phyloP scores from a whole-genome alignment of 225 moss, liverwort and hornwort genomes.

The Rhytidiadelphus loreus region DNA sequence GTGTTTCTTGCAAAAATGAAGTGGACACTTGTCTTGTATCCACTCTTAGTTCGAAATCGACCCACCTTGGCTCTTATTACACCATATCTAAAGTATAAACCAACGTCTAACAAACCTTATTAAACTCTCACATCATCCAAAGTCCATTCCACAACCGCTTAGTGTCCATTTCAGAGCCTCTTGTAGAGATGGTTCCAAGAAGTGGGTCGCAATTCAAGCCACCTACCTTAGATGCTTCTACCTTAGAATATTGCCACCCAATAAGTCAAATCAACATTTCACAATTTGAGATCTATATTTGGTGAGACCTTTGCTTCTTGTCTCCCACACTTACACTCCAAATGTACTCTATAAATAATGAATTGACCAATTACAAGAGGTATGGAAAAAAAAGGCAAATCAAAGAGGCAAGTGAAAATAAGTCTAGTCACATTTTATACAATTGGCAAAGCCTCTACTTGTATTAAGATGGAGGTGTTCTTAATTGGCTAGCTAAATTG shows the following conservation, averaged over 20 bases:
- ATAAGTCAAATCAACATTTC: background rate
- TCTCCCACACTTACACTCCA: rapidly evolving
- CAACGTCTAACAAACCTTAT: too few species aligned
- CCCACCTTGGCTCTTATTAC: too few species aligned
- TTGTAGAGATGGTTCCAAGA: too few species aligned
- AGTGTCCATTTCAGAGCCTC: too few species aligned
- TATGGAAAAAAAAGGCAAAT: background rate
- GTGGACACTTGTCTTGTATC: too few species aligned
- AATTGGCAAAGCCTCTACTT: rapidly evolving
- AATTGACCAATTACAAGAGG: background rate
- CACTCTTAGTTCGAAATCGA: too few species aligned
- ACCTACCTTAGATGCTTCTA: background rate
- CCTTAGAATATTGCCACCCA: background rate
- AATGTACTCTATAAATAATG: background rate
- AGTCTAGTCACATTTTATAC: background rate
- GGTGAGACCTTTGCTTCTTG: background rate
- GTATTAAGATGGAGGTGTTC: background rate
- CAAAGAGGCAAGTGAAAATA: background rate
- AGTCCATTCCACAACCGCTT: too few species aligned
- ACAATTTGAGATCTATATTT: background rate
- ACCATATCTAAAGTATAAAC: too few species aligned
- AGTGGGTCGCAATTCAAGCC: too few species aligned
- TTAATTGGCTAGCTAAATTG: rapidly evolving
- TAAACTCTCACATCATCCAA: too few species aligned
- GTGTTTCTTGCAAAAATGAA: too few species aligned